Evolutionary conservation across 352 stramenopile species (phyloP).

Genomic region (Globisporangium perplexum): DNA sequence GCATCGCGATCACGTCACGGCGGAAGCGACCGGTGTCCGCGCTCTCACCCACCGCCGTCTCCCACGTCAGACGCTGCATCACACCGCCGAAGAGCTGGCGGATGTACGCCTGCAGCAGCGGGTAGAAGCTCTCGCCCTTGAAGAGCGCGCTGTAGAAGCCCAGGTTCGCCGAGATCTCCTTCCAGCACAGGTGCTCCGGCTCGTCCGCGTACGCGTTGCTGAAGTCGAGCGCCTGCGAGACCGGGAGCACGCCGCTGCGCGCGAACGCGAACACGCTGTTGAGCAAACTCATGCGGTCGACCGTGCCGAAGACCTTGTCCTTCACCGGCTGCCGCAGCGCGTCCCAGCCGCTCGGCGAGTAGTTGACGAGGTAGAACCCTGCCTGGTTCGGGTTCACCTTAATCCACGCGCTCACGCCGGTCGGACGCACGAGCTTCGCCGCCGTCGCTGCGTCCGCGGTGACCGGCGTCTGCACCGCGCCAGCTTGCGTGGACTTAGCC

Average conservation of each 20-base stretch:
- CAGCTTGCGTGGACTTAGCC: conserved; percentile 18
- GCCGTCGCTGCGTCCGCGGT: conserved; percentile 6
- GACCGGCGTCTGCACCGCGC: conserved; percentile 1
- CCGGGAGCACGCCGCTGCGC: conserved; percentile 40
- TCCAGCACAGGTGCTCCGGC: conserved; percentile 71
- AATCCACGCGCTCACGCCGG: conserved; percentile 75
- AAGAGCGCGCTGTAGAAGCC: conserved; percentile 60
- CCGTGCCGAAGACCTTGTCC: conserved; percentile 48
- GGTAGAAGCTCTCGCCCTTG: conserved; percentile 51
- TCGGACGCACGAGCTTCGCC: conserved; percentile 10
- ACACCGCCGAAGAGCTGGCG: conserved; percentile 46
- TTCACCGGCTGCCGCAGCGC: conserved; percentile 63
- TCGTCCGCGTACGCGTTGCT: conserved; percentile 53
- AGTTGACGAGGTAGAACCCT: conserved; percentile 94
- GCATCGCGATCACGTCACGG: conserved; percentile 67
- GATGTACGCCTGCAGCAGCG: conserved; percentile 58
- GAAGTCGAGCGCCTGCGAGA: conserved; percentile 64
- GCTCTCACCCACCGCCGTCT: conserved; percentile 29
- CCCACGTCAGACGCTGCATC: conserved; percentile 54
- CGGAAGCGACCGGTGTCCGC: conserved; percentile 54
- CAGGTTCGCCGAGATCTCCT: conserved; percentile 64
- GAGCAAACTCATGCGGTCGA: conserved; percentile 93
- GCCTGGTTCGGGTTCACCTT: conserved; percentile 96
- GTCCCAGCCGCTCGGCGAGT: conserved; percentile 81
- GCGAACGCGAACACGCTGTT: conserved; percentile 92